Evolutionary conservation across 805 yeast genomes (phyloP).

Genomic region (Ascoidea rubescens): DNA sequence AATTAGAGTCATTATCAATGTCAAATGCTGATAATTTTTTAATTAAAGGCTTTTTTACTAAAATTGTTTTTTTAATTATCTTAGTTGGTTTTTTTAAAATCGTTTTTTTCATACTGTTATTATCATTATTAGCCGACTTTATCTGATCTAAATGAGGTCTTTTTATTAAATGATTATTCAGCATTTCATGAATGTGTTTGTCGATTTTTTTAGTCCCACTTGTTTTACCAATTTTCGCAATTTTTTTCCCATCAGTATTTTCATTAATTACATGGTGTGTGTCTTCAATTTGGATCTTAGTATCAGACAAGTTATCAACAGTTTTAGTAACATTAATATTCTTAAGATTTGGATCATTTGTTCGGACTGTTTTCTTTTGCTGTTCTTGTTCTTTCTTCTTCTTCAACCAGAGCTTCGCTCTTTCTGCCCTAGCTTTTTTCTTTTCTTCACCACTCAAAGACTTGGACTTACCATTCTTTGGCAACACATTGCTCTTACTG

Average conservation of each 20-base stretch:
- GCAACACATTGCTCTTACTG: too few species aligned
- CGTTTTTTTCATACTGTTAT: background rate
- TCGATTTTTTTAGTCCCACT: background rate
- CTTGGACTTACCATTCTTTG: too few species aligned
- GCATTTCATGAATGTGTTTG: background rate
- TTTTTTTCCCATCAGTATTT: background rate
- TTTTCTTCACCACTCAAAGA: constrained; percentile 2
- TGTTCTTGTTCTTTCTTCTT: constrained; percentile 19
- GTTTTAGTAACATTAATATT: too few species aligned
- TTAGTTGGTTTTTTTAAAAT: too few species aligned
- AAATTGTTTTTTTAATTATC: too few species aligned
- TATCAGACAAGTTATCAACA: too few species aligned
- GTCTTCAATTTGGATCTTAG: background rate
- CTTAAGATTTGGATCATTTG: background rate
- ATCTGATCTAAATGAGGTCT: background rate
- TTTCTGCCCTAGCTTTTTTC: constrained; percentile 12
- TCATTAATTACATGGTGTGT: background rate
- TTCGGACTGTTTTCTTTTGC: constrained; percentile 8
- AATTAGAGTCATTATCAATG: background rate
- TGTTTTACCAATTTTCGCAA: background rate
- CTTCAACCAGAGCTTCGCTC: constrained; percentile 40
- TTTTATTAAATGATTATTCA: background rate
- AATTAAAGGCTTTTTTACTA: too few species aligned
- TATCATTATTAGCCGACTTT: background rate
- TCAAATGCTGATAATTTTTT: too few species aligned